Base-by-base conservation (phyloP, 2,329 filamentous ascomycete species). In the Diaporthe capsici region DNA sequence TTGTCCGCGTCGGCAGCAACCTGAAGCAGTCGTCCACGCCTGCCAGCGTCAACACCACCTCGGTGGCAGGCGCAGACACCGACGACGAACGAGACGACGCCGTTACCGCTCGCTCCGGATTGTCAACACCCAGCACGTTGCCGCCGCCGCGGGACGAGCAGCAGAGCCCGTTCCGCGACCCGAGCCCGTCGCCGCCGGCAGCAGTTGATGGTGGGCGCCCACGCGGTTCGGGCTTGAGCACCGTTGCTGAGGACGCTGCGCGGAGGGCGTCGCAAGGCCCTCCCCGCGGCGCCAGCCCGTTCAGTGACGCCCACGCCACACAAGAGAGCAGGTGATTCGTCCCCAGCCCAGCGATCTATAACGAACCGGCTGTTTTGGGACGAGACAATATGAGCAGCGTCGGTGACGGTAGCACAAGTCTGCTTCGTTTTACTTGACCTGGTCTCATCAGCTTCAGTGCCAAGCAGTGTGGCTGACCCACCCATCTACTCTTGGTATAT, bases 151-250 rank as follows among this genome's bases (percentile, higher is more conserved):
- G 82, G 3, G 78, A 85, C n/a, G 88, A 90, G 76, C 87, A 91
- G 75, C 87, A 91, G 79, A 88, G 91, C 0, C 91, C 91, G 0
- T 93, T 93, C 81, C 87, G 88, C 10, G 91, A 92, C 77, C 90
- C 90, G 2, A 91, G 92, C 77, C 90, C 90, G 2, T 87, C 88
- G 79, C 81, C 71, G 79, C 78, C 71, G 78, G 79, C 42, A 73
- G 74, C 71, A 75, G 72, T 13, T 39, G 37, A 39, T 39, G 37
- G 37, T 39, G 37, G 37, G 37, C 37, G 37, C 37, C 37, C 79
- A 75, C 88, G 85, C 77, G 85, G 84, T 17, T 85, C 84, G 17
- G 88, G 85, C 60, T 84, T 92, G 17, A 89, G 89, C 74, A 88
- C 89, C 7, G 88, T 92, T 39, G 88, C 88, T 31, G 89, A 91